Percentiles rank a stretch among this genome's conserved stretches.
phyloP scores from a whole-genome alignment of 306 rosid species.

The Macrotyloma uniflorum region DNA sequence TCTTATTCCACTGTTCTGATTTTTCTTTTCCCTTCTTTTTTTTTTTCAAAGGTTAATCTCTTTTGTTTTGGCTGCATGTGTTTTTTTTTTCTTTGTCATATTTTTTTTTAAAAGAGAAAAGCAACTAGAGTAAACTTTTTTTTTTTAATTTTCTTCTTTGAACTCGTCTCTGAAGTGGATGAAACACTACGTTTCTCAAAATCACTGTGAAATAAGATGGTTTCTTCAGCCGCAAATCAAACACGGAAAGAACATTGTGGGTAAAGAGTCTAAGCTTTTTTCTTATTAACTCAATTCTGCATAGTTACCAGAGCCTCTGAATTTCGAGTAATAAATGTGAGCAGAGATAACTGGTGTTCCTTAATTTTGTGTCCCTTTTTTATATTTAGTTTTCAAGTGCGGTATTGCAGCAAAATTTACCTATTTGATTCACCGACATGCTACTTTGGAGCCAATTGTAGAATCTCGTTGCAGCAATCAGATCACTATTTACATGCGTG shows the following conservation, averaged over 20 bases:
- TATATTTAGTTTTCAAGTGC: background rate
- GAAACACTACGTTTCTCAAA: constrained; percentile 5
- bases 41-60: background rate
- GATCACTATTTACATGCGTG: background rate
- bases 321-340: background rate
- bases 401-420: background rate
- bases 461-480: background rate
- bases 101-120: background rate
- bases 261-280: background rate
- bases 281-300: background rate
- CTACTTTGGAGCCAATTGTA: background rate
- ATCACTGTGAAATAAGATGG: background rate
- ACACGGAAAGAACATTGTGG: background rate
- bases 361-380: background rate
- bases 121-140: background rate
- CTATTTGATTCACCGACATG: background rate
- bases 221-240: constrained; percentile 26
- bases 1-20: constrained; percentile 10
- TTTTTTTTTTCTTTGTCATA: background rate
- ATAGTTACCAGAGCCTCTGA: constrained; percentile 1
- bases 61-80: background rate
- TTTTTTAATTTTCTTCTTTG: background rate
- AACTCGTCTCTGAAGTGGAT: background rate
- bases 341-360: background rate
- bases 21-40: background rate